A percentile compares a stretch with the other conserved stretches of the same genome.
Conservation (phyloP, 2,329 filamentous ascomycete species). For the Fusarium solani-melongenae region DNA sequence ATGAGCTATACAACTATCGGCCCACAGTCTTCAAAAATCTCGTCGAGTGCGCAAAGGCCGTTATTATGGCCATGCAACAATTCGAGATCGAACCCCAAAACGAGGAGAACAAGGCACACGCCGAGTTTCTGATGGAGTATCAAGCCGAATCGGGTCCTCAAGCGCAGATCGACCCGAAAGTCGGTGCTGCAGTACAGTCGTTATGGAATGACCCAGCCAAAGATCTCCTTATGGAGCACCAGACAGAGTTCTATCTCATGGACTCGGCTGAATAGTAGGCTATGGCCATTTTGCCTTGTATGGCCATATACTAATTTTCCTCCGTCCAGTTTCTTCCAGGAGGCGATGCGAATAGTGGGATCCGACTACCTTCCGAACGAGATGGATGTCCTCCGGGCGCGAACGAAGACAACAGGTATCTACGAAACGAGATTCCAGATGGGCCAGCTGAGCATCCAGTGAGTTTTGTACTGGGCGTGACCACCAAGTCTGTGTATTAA, state of each 20-base stretch:
- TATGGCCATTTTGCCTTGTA: background rate
- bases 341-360: slow-evolving; percentile 85
- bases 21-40: slow-evolving; percentile 99
- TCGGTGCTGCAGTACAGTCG: slow-evolving; percentile 84
- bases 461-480: slow-evolving; percentile 53
- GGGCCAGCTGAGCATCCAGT: slow-evolving; percentile 99
- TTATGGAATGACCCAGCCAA: slow-evolving; percentile 92
- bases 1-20: slow-evolving; percentile 93
- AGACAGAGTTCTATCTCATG: slow-evolving; percentile 99
- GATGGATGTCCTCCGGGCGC: slow-evolving; percentile 91
- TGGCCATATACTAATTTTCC: slow-evolving; percentile 14
- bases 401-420: slow-evolving; percentile 98
- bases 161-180: slow-evolving; percentile 81
- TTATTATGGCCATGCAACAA: slow-evolving; percentile 91
- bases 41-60: slow-evolving; percentile 93
- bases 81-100: slow-evolving; percentile 85
- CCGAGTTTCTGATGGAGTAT: slow-evolving; percentile 86
- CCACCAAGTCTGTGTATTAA: slow-evolving; percentile 31
- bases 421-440: slow-evolving; percentile 99
- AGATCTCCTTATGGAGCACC: slow-evolving; percentile 86
- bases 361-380: slow-evolving; percentile 92
- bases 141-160: slow-evolving; percentile 91
- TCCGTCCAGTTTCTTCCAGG: slow-evolving; percentile 86
- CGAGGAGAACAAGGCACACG: slow-evolving; percentile 77
- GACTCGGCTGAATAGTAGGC: slow-evolving; percentile 97